phyloP scores from a whole-genome alignment of 257 asterid species.

The Asclepias syriaca region DNA sequence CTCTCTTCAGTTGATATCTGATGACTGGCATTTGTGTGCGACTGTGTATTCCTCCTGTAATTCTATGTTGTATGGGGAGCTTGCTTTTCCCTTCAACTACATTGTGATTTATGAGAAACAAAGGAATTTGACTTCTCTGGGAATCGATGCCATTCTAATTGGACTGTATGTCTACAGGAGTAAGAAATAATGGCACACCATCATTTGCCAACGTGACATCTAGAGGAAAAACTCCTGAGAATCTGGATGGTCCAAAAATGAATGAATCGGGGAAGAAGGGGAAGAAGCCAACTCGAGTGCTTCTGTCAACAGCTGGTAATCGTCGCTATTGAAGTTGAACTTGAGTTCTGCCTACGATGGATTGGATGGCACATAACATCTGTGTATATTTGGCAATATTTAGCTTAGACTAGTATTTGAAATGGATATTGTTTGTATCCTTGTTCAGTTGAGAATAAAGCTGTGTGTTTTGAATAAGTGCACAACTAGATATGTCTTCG shows the following conservation, averaged over 20 bases:
- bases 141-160: background rate
- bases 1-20: background rate
- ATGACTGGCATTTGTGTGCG: background rate
- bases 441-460: background rate
- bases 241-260: conserved; percentile 22
- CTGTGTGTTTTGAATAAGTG: background rate
- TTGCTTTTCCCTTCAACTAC: background rate
- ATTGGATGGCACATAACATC: background rate
- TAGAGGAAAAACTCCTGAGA: conserved; percentile 45
- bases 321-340: conserved; percentile 56
- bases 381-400: background rate
- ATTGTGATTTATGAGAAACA: background rate
- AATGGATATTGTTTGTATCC: background rate
- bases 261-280: conserved; percentile 68
- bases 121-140: background rate
- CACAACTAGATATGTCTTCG: background rate
- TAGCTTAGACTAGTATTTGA: background rate
- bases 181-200: conserved; percentile 28
- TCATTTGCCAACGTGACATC: conserved; percentile 72
- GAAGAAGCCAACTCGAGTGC: conserved; percentile 60
- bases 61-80: background rate
- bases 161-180: conserved; percentile 27
- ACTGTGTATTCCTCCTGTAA: background rate
- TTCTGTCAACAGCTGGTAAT: conserved; percentile 80
- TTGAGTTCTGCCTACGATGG: background rate